A percentile compares a stretch with the other conserved stretches of the same genome.
Conservation (phyloP, 2,329 filamentous ascomycete genomes). For the Xylariaceae sp. region DNA sequence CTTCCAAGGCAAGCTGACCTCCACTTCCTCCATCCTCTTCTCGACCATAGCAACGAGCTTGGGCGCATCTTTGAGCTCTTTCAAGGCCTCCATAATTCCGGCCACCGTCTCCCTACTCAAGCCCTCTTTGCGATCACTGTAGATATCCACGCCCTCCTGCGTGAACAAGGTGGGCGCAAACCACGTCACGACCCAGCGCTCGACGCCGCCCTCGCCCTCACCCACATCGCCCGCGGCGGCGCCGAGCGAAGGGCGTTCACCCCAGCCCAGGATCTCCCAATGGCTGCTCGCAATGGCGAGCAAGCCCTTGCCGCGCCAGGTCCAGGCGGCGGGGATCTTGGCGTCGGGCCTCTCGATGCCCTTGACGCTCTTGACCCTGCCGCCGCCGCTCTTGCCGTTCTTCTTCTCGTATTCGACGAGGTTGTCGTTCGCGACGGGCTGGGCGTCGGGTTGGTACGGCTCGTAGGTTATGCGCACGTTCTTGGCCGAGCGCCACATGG, state of each 20-base stretch:
- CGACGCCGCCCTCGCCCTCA: constrained; percentile 39
- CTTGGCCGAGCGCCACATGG: constrained; percentile 79
- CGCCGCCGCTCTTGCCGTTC: constrained; percentile 44
- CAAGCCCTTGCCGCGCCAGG: constrained; percentile 79
- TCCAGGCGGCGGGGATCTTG: constrained; percentile 54
- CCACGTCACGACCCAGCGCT: constrained; percentile 80
- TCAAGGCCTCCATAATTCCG: constrained; percentile 58
- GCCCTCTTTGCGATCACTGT: constrained; percentile 65
- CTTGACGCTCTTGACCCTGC: constrained; percentile 60
- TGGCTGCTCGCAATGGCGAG: constrained; percentile 71
- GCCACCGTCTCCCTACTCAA: constrained; percentile 59
- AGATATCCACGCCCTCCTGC: constrained; percentile 79
- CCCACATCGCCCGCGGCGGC: constrained; percentile 45
- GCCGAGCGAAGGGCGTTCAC: constrained; percentile 48
- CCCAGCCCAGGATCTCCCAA: constrained; percentile 83
- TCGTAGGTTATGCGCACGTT: constrained; percentile 82
- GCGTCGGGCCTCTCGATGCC: constrained; percentile 62
- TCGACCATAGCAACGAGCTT: constrained; percentile 56
- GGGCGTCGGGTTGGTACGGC: constrained; percentile 44
- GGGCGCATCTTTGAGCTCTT: constrained; percentile 54
- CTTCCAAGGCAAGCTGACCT: constrained; percentile 56
- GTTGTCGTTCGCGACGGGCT: constrained; percentile 64
- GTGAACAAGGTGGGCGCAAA: constrained; percentile 85
- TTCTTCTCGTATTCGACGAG: constrained; percentile 62
- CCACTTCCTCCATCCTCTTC: constrained; percentile 53